Evolutionary conservation across 495 filamentous ascomycete genomes (phyloP).

Genomic region (Sphaerosporella brunnea): DNA sequence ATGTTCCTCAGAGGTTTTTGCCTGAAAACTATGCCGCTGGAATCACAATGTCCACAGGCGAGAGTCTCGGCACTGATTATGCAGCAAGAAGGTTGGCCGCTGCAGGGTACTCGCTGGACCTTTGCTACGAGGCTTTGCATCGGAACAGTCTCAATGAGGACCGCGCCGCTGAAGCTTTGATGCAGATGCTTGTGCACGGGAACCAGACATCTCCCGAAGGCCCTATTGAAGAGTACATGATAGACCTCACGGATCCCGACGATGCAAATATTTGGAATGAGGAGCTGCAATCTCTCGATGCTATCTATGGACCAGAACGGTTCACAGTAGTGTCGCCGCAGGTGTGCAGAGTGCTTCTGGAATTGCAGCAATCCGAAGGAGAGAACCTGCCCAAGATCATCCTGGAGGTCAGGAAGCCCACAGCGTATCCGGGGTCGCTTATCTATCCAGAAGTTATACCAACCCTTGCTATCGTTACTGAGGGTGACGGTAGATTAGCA

Average conservation of each 20-base stretch:
- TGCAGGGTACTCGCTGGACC: conserved; percentile 66
- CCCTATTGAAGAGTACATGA: conserved; percentile 15
- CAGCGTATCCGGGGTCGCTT: conserved; percentile 21
- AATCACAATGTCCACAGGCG: conserved; percentile 59
- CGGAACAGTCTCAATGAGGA: conserved; percentile 51
- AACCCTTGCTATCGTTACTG: conserved; percentile 43
- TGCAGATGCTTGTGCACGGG: conserved; percentile 41
- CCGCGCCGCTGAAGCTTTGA: conserved; percentile 60
- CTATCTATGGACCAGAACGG: conserved; percentile 46
- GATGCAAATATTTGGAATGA: conserved; percentile 51
- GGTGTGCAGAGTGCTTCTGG: conserved; percentile 9
- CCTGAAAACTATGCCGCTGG: conserved; percentile 82
- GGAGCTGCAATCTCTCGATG: conserved; percentile 59
- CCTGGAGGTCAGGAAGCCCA: conserved; percentile 14
- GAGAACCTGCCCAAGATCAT: conserved; percentile 9
- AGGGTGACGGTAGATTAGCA: conserved; percentile 39
- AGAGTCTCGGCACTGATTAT: conserved; percentile 29
- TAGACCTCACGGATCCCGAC: conserved; percentile 14
- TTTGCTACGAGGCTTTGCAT: conserved; percentile 60
- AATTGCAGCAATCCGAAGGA: background rate
- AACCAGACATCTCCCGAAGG: conserved; percentile 4
- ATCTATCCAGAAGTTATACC: conserved; percentile 62
- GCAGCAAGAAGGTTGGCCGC: conserved; percentile 37
- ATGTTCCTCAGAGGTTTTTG: conserved; percentile 72
- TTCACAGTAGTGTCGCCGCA: conserved; percentile 9